phyloP scores from a whole-genome alignment of 345 rosid genomes.

The Citrus glauca region DNA sequence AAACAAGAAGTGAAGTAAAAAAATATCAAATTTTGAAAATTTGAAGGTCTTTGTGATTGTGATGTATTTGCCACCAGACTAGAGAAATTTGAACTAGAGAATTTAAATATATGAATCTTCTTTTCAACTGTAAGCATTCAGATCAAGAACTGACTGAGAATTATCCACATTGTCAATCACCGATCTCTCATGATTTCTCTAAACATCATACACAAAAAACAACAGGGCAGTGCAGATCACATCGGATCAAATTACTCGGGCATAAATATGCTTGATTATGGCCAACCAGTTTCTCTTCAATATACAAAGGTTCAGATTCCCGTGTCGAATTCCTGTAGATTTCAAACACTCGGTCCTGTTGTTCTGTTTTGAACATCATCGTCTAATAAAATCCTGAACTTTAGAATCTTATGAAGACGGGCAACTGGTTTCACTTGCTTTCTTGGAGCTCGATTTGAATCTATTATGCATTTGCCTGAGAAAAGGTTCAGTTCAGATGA shows the following conservation, averaged over 20 bases:
- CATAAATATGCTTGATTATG: background rate
- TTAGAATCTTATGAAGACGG: constrained; percentile 50
- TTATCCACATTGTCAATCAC: background rate
- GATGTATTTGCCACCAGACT: no score
- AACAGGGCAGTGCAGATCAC: background rate
- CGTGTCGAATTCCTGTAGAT: background rate
- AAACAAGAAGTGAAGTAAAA: no score
- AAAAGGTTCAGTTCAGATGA: constrained; percentile 46
- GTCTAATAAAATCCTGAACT: constrained; percentile 42
- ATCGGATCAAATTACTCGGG: background rate
- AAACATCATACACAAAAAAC: background rate
- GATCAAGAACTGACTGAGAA: background rate
- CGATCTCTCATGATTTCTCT: background rate
- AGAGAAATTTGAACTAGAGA: no score
- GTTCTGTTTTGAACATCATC: constrained; percentile 27
- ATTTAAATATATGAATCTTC: no score
- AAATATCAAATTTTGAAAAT: no score
- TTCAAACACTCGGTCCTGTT: constrained; percentile 1
- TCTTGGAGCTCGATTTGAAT: constrained; percentile 34
- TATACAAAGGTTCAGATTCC: background rate
- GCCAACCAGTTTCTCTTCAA: background rate
- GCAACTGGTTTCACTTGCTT: constrained; percentile 55
- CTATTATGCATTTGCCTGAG: constrained; percentile 31
- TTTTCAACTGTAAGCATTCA: background rate
- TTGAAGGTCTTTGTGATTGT: no score